These are phyloP conservation scores for Syzygium jambos DNA, from an alignment of 345 rosid species.

Conservation along the genomic window DNA sequence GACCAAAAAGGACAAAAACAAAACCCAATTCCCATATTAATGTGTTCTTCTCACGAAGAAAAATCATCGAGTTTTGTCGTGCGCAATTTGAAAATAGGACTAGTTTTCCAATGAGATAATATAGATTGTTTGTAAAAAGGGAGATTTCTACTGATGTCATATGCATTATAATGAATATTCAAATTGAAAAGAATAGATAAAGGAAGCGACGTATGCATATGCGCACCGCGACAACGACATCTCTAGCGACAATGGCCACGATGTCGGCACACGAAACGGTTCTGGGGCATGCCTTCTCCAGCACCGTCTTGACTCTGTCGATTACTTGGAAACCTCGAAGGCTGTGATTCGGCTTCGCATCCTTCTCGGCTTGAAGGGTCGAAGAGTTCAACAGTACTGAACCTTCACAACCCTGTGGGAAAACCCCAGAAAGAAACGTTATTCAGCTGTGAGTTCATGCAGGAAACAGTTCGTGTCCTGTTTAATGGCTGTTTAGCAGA, in stretches of 20 bases:
- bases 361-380: constrained; percentile 41
- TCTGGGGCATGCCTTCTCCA: constrained; percentile 64
- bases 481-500: too few species aligned
- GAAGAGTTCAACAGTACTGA: constrained; percentile 54
- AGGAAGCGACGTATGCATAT: background rate
- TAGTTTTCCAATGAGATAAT: background rate
- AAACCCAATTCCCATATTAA: background rate
- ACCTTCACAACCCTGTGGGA: constrained; percentile 77
- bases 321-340: constrained; percentile 55
- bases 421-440: background rate
- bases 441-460: background rate
- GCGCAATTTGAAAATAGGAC: too few species aligned
- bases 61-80: background rate
- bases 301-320: constrained; percentile 45
- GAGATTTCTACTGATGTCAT: background rate
- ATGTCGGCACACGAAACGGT: constrained; percentile 78
- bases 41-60: background rate
- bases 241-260: constrained; percentile 55
- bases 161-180: background rate
- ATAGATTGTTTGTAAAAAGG: background rate
- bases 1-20: background rate
- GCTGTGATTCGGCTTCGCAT: constrained; percentile 34
- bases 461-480: background rate
- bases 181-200: background rate
- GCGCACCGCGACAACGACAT: constrained; percentile 36